Evolutionary conservation across 139 green algal genomes (phyloP), one percentile per base, ranked within the genome.

Genomic region (Closterium sp.): DNA sequence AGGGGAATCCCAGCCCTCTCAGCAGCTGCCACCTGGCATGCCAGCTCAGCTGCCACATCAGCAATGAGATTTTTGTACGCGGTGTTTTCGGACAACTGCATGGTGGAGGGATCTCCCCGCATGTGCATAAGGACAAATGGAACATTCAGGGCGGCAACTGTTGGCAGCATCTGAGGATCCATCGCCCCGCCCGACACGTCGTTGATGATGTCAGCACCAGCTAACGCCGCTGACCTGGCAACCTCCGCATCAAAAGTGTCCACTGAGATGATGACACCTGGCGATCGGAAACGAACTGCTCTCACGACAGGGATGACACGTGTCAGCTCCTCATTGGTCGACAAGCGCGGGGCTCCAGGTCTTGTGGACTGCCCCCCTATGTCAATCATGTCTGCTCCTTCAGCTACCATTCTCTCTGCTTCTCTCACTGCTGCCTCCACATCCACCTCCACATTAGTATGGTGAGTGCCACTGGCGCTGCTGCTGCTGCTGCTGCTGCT

Each of bases 81-180:
- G 0, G 90, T 93, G 86, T 93, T 36, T 23, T 81, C 69, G 23
- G 33, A 33, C 23, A 21, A 64, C 89, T 95, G 89, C 98, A 99
- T 99, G 43, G 95, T 97, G 21, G 32, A 89, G 0, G 97, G 96
- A 36, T 96, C 95, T 3, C 98, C 98, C 4, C 98, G 96, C 95
- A 98, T 98, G 95, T 99, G 98, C 97, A 99, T 99, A 34, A 99
- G 87, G 32, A 98, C 93, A 93, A 98, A 99, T 0, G 98, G 96
- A 88, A 99, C 96, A 1, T 96, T 95, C 34, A 98, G 93, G 31
- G 94, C 28, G 0, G 98, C 97, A 33, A 97, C 97, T 90, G 93
- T 88, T 7, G 85, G 32, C 69, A 95, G 88, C 97, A 99, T 98
- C 87, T 64, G 4, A 0, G 93, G 85, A 94, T 99, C 98, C 36